phyloP scores from a whole-genome alignment of 768 basidiomycete genomes.

The Pleurotus giganteus region DNA sequence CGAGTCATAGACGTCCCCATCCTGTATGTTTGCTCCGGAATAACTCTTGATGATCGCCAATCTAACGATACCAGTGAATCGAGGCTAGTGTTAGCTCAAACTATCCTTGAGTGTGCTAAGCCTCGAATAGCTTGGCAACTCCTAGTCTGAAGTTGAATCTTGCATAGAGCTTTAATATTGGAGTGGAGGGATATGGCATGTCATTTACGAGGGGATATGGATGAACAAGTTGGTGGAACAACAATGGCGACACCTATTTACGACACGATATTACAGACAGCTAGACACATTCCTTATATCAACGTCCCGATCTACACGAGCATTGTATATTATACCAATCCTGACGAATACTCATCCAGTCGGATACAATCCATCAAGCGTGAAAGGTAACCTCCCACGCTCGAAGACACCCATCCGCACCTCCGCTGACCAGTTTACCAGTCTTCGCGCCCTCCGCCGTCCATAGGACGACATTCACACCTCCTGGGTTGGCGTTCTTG shows the following conservation, averaged over 20 bases:
- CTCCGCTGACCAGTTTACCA: conserved; percentile 63
- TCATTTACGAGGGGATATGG: too few relatives aligned
- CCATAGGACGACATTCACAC: conserved; percentile 84
- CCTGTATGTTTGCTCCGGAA: neutral
- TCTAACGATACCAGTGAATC: neutral
- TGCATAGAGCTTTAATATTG: too few relatives aligned
- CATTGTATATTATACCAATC: neutral
- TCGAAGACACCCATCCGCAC: conserved; percentile 80
- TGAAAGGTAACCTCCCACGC: conserved; percentile 65
- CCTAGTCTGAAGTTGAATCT: neutral
- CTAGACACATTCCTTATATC: too few relatives aligned
- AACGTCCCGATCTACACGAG: neutral
- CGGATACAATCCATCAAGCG: conserved; percentile 19
- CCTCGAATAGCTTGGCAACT: too few relatives aligned
- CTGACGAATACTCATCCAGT: too few relatives aligned
- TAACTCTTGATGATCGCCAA: neutral
- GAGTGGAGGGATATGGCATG: too few relatives aligned
- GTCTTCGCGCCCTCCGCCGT: conserved; percentile 40
- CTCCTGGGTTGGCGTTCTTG: conserved; percentile 84
- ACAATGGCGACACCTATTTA: too few relatives aligned
- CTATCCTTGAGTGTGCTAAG: too few relatives aligned
- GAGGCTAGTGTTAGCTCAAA: too few relatives aligned
- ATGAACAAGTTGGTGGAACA: too few relatives aligned
- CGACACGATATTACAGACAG: too few relatives aligned
- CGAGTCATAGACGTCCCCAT: neutral